These are phyloP conservation scores for Sphaerulina vaccinii DNA, from an alignment of 2,329 filamentous ascomycete species.

Conservation along the genomic window DNA sequence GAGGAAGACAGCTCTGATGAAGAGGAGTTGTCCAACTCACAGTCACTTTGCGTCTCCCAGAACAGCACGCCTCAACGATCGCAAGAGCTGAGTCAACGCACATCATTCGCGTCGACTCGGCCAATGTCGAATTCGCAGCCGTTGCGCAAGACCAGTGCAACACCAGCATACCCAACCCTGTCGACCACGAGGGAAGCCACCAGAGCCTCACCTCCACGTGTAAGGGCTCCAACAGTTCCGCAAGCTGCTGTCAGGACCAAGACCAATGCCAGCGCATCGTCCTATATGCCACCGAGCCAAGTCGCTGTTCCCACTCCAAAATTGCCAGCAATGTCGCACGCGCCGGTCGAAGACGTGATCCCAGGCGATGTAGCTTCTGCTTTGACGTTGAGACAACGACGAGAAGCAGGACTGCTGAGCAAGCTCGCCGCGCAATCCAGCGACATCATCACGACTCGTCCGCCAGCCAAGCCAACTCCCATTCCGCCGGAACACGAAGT, in stretches of 20 bases:
- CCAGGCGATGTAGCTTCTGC: slow-evolving; percentile 2
- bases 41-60: neutral
- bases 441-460: too few species aligned
- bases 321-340: neutral
- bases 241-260: too few species aligned
- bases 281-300: too few species aligned
- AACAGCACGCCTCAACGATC: neutral
- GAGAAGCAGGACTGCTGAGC: slow-evolving; percentile 7
- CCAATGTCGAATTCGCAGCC: too few species aligned
- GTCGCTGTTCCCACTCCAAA: too few species aligned
- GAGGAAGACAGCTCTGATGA: slow-evolving; percentile 5
- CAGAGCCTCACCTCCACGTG: too few species aligned
- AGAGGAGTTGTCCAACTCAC: neutral
- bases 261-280: too few species aligned
- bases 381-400: slow-evolving; percentile 5
- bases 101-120: neutral
- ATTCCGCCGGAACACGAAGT: slow-evolving; percentile 3
- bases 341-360: neutral
- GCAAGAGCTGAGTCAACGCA: neutral
- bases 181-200: too few species aligned
- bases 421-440: neutral
- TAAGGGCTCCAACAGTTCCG: too few species aligned
- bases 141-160: too few species aligned
- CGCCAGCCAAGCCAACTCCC: neutral
- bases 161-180: too few species aligned